phyloP scores from a whole-genome alignment of 2,329 filamentous ascomycete species.

The Xylaria multiplex region DNA sequence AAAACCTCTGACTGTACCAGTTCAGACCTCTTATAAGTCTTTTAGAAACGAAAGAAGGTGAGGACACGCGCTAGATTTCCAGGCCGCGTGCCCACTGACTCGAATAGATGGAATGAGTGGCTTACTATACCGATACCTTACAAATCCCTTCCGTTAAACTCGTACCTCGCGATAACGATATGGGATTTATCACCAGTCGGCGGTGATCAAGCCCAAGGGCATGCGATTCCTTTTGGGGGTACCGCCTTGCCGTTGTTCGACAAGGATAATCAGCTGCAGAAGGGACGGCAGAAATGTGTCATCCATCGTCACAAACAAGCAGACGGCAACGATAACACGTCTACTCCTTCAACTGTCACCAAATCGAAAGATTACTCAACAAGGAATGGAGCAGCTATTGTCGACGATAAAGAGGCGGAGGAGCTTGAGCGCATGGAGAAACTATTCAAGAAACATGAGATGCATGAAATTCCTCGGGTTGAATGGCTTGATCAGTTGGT shows the following conservation, averaged over 20 bases:
- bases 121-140: conserved; percentile 87
- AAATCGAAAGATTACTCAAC: conserved; percentile 64
- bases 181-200: conserved; percentile 93
- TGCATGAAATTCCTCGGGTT: conserved; percentile 92
- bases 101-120: conserved; percentile 90
- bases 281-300: conserved; percentile 90
- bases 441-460: conserved; percentile 96
- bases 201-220: conserved; percentile 73
- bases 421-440: conserved; percentile 91
- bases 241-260: conserved; percentile 95
- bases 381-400: conserved; percentile 57
- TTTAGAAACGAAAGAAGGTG: conserved; percentile 78
- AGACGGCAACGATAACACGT: conserved; percentile 83
- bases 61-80: conserved; percentile 25
- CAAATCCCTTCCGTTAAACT: conserved; percentile 80
- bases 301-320: conserved; percentile 84
- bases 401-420: conserved; percentile 75
- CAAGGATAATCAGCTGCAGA: conserved; percentile 87
- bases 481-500: conserved; percentile 97
- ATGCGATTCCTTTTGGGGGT: conserved; percentile 91
- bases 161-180: conserved; percentile 88
- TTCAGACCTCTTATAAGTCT: conserved; percentile 91
- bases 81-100: conserved; percentile 27
- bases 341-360: conserved; percentile 76
- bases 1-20: conserved; percentile 89